Evolutionary conservation across 805 yeast species (phyloP), one percentile per base, ranked within the genome.

Genomic region (Yarrowia porcina): DNA sequence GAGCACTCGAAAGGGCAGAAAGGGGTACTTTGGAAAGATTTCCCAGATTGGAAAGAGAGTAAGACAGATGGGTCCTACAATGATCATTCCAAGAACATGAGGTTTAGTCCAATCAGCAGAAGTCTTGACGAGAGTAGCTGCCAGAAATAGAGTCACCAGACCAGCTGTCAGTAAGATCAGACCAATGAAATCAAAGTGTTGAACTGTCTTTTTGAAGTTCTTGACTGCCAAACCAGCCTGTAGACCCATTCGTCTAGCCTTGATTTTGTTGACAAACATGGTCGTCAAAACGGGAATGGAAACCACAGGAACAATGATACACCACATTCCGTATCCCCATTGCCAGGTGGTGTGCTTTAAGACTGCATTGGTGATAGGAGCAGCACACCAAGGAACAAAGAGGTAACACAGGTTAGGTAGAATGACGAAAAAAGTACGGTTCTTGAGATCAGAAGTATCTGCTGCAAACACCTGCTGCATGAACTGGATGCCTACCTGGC

Each of bases 51-150:
- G 69, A 64, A 86, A 83, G n/a, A 80, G 71, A 7, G 90, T 89
- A 61, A 87, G 70, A 30, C 85, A 72, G 20, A 78, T 80, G 66
- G 83, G 78, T 2, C 96, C 94, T 63, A 89, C 70, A 20, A 86
- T 88, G 57, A 88, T 74, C 2, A 92, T 90, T 7, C 80, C 93
- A 67, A 89, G 83, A 67, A 86, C 79, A 47, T 82, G 76, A 17
- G 83, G 89, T 64, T 77, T 75, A 61, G 75, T 69, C 96, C 96
- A 89, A 59, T 78, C 76, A 2, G 75, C 66, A 1, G 69, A 49
- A 35, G 74, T 70, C 65, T 91, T 91, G 66, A 92, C 92, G 30
- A 89, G 73, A 12, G 94, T 88, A 67, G 89, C 78, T 21, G 96
- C 94, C 21, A 83, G 85, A 64, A 89, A 76, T 47, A 89, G 77